Evolutionary conservation across 1,284 basidiomycete species (phyloP), one percentile per base, ranked within the genome.

Genomic region (Puccinia hordei): DNA sequence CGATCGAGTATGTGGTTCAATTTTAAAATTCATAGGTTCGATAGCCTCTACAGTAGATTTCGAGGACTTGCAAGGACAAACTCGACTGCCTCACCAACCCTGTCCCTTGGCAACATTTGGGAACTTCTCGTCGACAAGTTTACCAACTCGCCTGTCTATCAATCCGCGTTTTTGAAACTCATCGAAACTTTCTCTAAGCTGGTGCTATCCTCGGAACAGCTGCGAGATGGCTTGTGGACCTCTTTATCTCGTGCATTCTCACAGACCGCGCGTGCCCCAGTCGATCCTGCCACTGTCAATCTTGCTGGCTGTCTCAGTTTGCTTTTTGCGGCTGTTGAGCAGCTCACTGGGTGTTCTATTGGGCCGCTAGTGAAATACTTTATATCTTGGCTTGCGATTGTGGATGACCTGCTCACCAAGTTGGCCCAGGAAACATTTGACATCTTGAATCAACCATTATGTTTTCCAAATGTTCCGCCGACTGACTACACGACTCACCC

Each of bases 151-250:
- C 65, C 66, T 38, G 57, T 72, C 24, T 79, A 79, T 63, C 65
- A 79, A 72, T 79, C 77, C n/a, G 77, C 77, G 15, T 15, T 79
- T n/a, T 41, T 79, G 33, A 79, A 71, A 22, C 30, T 79, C 35
- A 44, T 73, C 46, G 77, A 79, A 41, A 57, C 53, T 33, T 41
- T 79, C 19, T 72, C 51, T 33, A 66, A 79, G 68, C 57, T 79
- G 38, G 59, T 79, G 27, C 24, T 79, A 24, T 68, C 68, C 15
- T 79, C 77, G 5, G 77, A 79, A 72, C 38, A 49, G 38, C 35
- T 79, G 15, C 77, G 77, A 19, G 77, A 72, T 61, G 68, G 77
- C n/a, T 49, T 79, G 27, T 79, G 77, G 77, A 49, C 55, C 44
- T 24, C 53, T 9, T 24, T 79, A 15, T 72, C 68, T 51, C 33